phyloP scores from a whole-genome alignment of 108 stramenopile species.

The Skeletonema menzelii region DNA sequence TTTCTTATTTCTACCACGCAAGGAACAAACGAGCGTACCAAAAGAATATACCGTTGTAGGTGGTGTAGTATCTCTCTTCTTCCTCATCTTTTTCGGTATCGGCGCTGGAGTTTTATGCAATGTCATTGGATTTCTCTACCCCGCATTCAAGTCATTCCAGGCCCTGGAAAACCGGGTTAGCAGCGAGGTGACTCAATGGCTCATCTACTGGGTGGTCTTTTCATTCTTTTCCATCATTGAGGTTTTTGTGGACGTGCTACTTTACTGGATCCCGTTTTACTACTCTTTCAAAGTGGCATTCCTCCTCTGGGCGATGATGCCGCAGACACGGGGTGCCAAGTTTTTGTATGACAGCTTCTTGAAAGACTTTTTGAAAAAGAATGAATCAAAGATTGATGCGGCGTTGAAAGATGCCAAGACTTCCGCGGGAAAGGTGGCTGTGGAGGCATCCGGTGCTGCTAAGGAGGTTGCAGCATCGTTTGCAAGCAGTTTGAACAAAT shows the following conservation, averaged over 20 bases:
- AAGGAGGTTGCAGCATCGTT: slow-evolving; percentile 4
- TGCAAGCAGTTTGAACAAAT: slow-evolving; percentile 26
- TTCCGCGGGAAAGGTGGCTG: slow-evolving; percentile 17
- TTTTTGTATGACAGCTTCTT: slow-evolving; percentile 89
- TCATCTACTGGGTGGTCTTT: slow-evolving; percentile 95
- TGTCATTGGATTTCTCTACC: slow-evolving; percentile 91
- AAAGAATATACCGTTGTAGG: slow-evolving; percentile 76
- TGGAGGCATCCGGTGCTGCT: slow-evolving; percentile 23
- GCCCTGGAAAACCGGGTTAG: slow-evolving; percentile 84
- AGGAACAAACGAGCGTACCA: slow-evolving; percentile 76
- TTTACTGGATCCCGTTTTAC: slow-evolving; percentile 96
- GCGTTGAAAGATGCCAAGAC: slow-evolving; percentile 79
- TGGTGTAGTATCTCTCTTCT: slow-evolving; percentile 40
- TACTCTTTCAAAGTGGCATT: slow-evolving; percentile 94
- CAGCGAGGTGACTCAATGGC: slow-evolving; percentile 93
- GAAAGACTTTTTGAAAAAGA: slow-evolving; percentile 85
- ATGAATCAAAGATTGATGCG: slow-evolving; percentile 77
- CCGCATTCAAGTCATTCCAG: slow-evolving; percentile 82
- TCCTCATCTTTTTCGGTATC: slow-evolving; percentile 68
- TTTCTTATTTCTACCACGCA: neutral
- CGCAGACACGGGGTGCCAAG: slow-evolving; percentile 89
- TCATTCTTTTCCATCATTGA: slow-evolving; percentile 92
- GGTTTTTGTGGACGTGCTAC: slow-evolving; percentile 78
- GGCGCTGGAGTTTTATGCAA: slow-evolving; percentile 72
- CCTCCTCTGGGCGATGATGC: slow-evolving; percentile 92